A percentile compares a stretch with the other conserved stretches of the same genome.
phyloP scores from a whole-genome alignment of 2,329 filamentous ascomycete species.

The Dothideomycetidae sp. region DNA sequence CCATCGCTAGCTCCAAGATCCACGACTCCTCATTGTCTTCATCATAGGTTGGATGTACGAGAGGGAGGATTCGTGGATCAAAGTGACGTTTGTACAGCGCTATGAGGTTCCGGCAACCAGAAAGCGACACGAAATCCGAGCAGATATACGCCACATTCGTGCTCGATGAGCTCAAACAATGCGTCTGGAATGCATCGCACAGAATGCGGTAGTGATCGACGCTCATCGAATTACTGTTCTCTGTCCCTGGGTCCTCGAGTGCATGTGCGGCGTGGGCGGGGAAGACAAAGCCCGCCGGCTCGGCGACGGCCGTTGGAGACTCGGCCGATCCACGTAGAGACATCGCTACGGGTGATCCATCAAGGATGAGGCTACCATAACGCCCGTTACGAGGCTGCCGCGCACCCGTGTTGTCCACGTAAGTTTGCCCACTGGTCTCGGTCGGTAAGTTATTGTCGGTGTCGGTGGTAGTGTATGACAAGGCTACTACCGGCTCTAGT shows the following conservation, averaged over 20 bases:
- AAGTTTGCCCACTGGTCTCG: background rate
- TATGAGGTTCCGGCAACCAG: conserved; percentile 9
- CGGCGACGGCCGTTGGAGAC: background rate
- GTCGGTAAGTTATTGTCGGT: background rate
- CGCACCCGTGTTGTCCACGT: conserved; percentile 2
- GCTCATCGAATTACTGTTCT: background rate
- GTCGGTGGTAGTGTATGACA: background rate
- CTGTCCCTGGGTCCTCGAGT: background rate
- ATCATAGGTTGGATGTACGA: conserved; percentile 15
- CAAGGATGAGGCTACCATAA: background rate
- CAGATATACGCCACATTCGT: too few relatives aligned
- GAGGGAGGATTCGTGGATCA: conserved; percentile 16
- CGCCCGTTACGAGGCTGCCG: conserved; percentile 2
- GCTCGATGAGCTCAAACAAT: too few relatives aligned
- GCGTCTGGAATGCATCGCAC: background rate
- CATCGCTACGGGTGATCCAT: background rate
- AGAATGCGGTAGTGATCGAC: background rate
- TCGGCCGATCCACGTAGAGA: background rate
- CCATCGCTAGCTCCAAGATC: conserved; percentile 17
- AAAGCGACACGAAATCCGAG: background rate
- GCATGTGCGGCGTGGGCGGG: background rate
- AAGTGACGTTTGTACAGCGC: conserved; percentile 17
- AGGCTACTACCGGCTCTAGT: background rate
- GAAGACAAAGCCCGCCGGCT: conserved; percentile 1
- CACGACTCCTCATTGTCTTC: conserved; percentile 7